Evolutionary conservation across 345 rosid genomes (phyloP), one percentile per base, ranked within the genome.

Genomic region (Gynandropsis gynandra): DNA sequence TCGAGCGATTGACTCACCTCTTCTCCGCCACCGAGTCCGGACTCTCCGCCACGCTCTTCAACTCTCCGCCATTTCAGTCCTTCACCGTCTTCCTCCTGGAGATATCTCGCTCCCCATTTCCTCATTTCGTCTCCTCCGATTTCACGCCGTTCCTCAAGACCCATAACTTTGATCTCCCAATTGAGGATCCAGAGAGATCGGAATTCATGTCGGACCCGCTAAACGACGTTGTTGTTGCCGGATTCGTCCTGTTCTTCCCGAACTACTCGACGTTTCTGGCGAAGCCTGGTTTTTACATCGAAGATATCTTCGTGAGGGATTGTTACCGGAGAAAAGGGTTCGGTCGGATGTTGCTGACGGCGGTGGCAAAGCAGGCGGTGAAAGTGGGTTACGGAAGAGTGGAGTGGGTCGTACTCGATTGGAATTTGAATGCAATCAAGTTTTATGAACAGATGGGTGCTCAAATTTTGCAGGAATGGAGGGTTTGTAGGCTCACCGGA

Each of bases 401-500:
- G 3, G 95, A 82, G 49, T 87, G 96, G 96, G 67, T 77, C 37
- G 98, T 87, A 53, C 83, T 84, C 59, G 96, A 84, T 56, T 87
- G 95, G 98, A 90, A 90, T 62, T 72, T 68, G 20, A 82, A 84
- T 65, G 96, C 95, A 2, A 82, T 90, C 1, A 74, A 67, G 59
- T 90, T 90, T 39, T 87, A 84, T 17, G 92, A 87, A 51, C 83
- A 79, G 38, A 82, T 90, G 98, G 96, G 96, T 8, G 96, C 98
- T 16, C 51, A 76, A 61, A 55, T 87, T 27, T 67, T 74, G 55
- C 72, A 65, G 52, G 95, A 87, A 9, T 84, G 95, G 92, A 79
- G 96, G 69, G 69, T 84, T 48, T 87, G 89, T 46, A 77, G 98
- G 65, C 66, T 87, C 12, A 71, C 92, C 14, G 98, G 92, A 38